A percentile compares a stretch with the other conserved stretches of the same genome.
phyloP scores from a whole-genome alignment of 2,329 filamentous ascomycete species.

The Botrytis porri region DNA sequence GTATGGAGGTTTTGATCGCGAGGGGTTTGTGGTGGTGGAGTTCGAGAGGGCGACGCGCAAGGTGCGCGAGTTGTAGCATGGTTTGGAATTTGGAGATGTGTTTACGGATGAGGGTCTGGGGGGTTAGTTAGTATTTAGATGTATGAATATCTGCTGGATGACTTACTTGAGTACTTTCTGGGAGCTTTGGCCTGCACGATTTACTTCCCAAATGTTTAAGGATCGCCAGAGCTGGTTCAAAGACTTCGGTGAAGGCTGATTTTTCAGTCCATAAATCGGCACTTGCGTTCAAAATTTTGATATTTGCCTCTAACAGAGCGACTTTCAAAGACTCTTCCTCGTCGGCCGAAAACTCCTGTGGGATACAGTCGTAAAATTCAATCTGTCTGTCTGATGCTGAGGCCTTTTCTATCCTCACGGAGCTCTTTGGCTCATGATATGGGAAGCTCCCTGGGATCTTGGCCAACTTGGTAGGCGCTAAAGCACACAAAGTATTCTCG shows the following conservation, averaged over 20 bases:
- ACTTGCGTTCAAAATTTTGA: conserved; percentile 64
- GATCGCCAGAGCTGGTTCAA: conserved; percentile 59
- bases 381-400: conserved; percentile 51
- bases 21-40: conserved; percentile 87
- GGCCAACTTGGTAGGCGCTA: conserved; percentile 55
- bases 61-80: conserved; percentile 59
- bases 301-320: conserved; percentile 59
- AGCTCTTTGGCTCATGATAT: conserved; percentile 52
- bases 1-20: conserved; percentile 81
- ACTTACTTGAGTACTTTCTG: conserved; percentile 37
- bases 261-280: conserved; percentile 72
- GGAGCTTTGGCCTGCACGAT: conserved; percentile 50
- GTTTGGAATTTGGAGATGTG: conserved; percentile 45
- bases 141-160: not conserved
- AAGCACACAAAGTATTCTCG: conserved; percentile 66
- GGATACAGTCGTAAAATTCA: conserved; percentile 56
- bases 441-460: conserved; percentile 57
- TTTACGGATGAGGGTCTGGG: conserved; percentile 30
- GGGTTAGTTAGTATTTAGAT: not conserved
- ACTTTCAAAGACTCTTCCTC: conserved; percentile 46
- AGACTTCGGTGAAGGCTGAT: conserved; percentile 74
- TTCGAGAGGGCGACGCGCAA: conserved; percentile 72
- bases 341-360: conserved; percentile 27
- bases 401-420: conserved; percentile 50
- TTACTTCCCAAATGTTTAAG: conserved; percentile 60